Evolutionary conservation across 1,284 basidiomycete species (phyloP).

Genomic region (Coriolopsis trogii): DNA sequence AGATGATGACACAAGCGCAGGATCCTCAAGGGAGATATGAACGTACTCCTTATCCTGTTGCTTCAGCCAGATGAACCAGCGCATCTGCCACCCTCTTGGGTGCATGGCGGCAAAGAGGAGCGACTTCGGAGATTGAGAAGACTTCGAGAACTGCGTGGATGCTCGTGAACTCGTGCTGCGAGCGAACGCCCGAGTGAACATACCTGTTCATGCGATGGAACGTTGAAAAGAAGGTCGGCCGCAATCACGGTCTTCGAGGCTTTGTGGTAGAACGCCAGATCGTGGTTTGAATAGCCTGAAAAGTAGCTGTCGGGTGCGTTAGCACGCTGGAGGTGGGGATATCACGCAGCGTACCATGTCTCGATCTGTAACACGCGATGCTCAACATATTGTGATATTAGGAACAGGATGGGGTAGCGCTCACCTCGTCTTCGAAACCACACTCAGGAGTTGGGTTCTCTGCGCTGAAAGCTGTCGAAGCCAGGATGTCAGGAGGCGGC

Average conservation of each 20-base stretch:
- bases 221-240: conserved; percentile 91
- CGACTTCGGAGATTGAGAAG: conserved; percentile 40
- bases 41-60: conserved; percentile 58
- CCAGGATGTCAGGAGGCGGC: no score
- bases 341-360: conserved; percentile 46
- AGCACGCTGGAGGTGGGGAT: background rate
- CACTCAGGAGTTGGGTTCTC: conserved; percentile 62
- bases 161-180: background rate
- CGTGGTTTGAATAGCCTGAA: conserved; percentile 82
- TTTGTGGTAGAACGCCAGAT: conserved; percentile 87
- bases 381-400: background rate
- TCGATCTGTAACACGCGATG: conserved; percentile 45
- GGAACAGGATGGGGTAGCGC: conserved; percentile 18
- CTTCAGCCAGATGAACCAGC: background rate
- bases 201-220: conserved; percentile 87
- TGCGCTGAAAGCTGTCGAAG: conserved; percentile 66
- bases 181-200: conserved; percentile 7
- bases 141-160: conserved; percentile 46
- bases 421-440: conserved; percentile 83
- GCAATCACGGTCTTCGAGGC: conserved; percentile 80
- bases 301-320: conserved; percentile 65
- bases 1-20: no score
- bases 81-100: conserved; percentile 2
- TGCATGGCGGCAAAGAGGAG: background rate
- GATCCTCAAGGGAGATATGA: no score